Conservation (phyloP, 345 rosid species). For the Euphorbia tirucalli region DNA sequence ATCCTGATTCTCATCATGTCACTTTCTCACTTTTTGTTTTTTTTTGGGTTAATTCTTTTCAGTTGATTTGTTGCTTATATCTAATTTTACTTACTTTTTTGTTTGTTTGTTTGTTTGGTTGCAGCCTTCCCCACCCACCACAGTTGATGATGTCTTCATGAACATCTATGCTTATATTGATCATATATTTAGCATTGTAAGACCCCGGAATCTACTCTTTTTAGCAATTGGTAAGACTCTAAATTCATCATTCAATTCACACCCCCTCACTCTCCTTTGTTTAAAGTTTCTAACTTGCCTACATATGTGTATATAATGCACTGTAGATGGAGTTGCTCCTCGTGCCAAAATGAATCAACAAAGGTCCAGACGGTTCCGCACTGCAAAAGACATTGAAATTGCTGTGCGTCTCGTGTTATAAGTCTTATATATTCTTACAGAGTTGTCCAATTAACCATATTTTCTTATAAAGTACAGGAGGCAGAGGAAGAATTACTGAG, state of each 20-base stretch:
- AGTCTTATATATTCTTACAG: too few species aligned
- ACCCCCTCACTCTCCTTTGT: neutral
- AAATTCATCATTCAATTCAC: too few species aligned
- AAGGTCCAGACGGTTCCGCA: slow-evolving; percentile 84
- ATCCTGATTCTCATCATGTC: slow-evolving; percentile 23
- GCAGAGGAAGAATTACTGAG: slow-evolving; percentile 80
- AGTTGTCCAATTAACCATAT: neutral
- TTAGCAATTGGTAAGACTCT: slow-evolving; percentile 29
- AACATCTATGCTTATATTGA: slow-evolving; percentile 24
- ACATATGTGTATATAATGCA: too few species aligned
- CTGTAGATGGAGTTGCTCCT: slow-evolving; percentile 92
- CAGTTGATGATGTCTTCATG: slow-evolving; percentile 25
- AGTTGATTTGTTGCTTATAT: neutral
- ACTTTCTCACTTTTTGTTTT: neutral
- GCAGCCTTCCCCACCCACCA: slow-evolving; percentile 26
- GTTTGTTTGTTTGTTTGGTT: neutral
- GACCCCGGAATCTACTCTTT: slow-evolving; percentile 27
- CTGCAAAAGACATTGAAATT: slow-evolving; percentile 89
- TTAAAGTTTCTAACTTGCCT: neutral
- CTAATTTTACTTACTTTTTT: neutral
- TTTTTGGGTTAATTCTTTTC: neutral
- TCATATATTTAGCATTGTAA: slow-evolving; percentile 22
- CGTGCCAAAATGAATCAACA: slow-evolving; percentile 99
- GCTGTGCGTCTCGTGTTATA: slow-evolving; percentile 45
- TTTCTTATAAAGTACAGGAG: slow-evolving; percentile 44